phyloP scores from a whole-genome alignment of 495 filamentous ascomycete genomes.

The Sporormia fimetaria region DNA sequence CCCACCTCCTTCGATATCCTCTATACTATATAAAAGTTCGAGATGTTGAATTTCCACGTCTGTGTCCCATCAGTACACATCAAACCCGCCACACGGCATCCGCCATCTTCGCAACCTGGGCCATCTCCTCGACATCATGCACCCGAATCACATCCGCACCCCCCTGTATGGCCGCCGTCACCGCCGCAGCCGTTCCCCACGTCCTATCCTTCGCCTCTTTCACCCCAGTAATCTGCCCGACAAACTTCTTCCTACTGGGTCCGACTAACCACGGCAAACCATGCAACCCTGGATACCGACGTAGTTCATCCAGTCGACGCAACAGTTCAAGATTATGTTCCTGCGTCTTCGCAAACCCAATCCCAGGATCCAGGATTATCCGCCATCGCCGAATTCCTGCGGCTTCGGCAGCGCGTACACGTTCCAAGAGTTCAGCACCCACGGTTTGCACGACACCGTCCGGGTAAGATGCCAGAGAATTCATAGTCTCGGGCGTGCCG shows the following conservation, averaged over 20 bases:
- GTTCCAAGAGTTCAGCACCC: conserved; percentile 52
- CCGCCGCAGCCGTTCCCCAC: conserved; percentile 83
- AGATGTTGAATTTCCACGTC: too few species aligned
- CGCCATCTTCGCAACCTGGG: conserved; percentile 72
- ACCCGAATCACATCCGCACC: conserved; percentile 92
- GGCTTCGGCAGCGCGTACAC: conserved; percentile 64
- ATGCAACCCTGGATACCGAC: conserved; percentile 49
- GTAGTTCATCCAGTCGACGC: conserved; percentile 50
- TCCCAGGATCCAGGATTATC: conserved; percentile 85
- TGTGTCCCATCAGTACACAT: neutral
- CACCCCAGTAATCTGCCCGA: conserved; percentile 73
- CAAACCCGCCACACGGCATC: conserved; percentile 56
- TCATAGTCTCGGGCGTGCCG: conserved; percentile 79
- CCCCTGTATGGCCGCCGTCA: conserved; percentile 76
- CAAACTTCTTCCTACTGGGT: conserved; percentile 79
- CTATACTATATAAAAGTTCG: too few species aligned
- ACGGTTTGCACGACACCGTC: conserved; percentile 61
- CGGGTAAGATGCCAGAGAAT: conserved; percentile 51
- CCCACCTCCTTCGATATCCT: too few species aligned
- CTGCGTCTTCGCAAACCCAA: conserved; percentile 82
- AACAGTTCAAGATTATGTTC: conserved; percentile 73
- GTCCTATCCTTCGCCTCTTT: conserved; percentile 51
- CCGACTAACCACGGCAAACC: conserved; percentile 84
- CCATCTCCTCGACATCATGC: conserved; percentile 89
- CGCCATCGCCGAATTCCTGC: conserved; percentile 86